phyloP scores from a whole-genome alignment of 495 filamentous ascomycete genomes.

The Talaromyces adpressus region DNA sequence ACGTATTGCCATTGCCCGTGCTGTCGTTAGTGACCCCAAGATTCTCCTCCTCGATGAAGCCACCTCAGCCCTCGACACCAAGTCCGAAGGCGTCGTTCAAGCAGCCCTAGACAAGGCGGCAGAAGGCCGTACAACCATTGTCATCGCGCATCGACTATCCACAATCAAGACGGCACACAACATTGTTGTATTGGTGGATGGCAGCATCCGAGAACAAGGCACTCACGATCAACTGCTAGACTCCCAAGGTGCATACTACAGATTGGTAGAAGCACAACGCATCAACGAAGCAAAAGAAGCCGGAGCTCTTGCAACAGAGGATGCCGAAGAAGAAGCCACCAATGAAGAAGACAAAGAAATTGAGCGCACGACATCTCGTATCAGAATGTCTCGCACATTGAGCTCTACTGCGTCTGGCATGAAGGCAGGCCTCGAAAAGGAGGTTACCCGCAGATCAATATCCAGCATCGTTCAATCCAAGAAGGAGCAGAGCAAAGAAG shows the following conservation, averaged over 20 bases:
- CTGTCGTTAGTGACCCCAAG: slow-evolving; percentile 91
- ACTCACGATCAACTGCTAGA: slow-evolving; percentile 66
- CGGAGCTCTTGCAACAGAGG: slow-evolving; percentile 26
- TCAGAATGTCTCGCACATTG: slow-evolving; percentile 14
- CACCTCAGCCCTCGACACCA: slow-evolving; percentile 91
- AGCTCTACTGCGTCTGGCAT: slow-evolving; percentile 24
- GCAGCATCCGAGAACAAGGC: slow-evolving; percentile 84
- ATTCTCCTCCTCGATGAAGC: slow-evolving; percentile 93
- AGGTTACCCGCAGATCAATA: slow-evolving; percentile 62
- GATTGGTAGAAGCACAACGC: slow-evolving; percentile 72
- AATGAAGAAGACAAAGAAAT: slow-evolving; percentile 15
- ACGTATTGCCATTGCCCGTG: slow-evolving; percentile 82
- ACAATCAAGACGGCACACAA: slow-evolving; percentile 93
- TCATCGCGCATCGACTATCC: slow-evolving; percentile 89
- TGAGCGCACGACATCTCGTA: slow-evolving; percentile 17
- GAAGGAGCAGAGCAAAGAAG: slow-evolving; percentile 34
- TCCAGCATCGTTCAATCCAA: slow-evolving; percentile 63
- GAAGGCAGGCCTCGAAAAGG: slow-evolving; percentile 29
- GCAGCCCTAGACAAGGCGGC: slow-evolving; percentile 83
- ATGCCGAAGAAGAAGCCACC: slow-evolving; percentile 24
- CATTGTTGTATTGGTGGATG: slow-evolving; percentile 86
- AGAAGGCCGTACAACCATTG: slow-evolving; percentile 88
- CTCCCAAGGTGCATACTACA: slow-evolving; percentile 57
- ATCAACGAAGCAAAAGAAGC: slow-evolving; percentile 62
- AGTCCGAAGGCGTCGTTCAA: slow-evolving; percentile 91